A percentile compares a stretch with the other conserved stretches of the same genome.
These are phyloP conservation scores for Boletus sensibilis DNA, from an alignment of 768 basidiomycete species.

Conservation along the genomic window DNA sequence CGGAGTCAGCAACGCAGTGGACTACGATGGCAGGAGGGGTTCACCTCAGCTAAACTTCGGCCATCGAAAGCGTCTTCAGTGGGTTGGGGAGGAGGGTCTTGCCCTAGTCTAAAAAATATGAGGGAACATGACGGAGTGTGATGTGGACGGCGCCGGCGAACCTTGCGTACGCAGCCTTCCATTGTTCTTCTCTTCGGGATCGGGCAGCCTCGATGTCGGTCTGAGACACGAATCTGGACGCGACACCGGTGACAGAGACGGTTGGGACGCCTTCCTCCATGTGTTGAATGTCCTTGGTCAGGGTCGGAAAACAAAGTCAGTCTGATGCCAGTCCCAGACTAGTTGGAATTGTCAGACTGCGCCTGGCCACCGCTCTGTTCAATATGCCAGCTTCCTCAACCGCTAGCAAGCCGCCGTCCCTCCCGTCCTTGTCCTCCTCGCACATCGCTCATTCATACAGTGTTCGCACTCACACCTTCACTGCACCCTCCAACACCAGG, in stretches of 20 bases:
- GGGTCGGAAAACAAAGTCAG: slow-evolving; percentile 24
- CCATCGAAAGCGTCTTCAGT: slow-evolving; percentile 79
- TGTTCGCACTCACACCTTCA: slow-evolving; percentile 25
- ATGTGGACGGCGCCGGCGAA: slow-evolving; percentile 20
- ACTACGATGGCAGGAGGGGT: slow-evolving; percentile 26
- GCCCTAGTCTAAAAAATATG: slow-evolving; percentile 58
- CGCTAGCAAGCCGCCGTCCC: slow-evolving; percentile 16
- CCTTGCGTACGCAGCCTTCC: slow-evolving; percentile 90
- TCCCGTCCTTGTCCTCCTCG: slow-evolving; percentile 28
- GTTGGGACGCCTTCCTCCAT: slow-evolving; percentile 75
- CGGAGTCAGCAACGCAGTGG: slow-evolving; percentile 11
- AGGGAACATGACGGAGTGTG: background rate
- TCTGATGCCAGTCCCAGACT: background rate
- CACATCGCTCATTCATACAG: slow-evolving; percentile 30
- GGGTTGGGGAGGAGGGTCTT: slow-evolving; percentile 78
- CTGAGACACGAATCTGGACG: slow-evolving; percentile 83
- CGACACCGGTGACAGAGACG: slow-evolving; percentile 67
- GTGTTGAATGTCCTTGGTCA: slow-evolving; percentile 10
- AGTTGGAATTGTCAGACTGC: background rate
- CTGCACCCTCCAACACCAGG: slow-evolving; percentile 42
- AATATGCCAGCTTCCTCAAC: slow-evolving; percentile 21
- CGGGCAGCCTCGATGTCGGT: slow-evolving; percentile 74
- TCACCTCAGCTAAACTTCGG: slow-evolving; percentile 84
- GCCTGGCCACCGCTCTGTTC: background rate
- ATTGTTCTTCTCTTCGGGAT: slow-evolving; percentile 73